Evolutionary conservation across 805 yeast genomes (phyloP), one percentile per base, ranked within the genome.

Genomic region (Sugiyamaella mastotermitis): DNA sequence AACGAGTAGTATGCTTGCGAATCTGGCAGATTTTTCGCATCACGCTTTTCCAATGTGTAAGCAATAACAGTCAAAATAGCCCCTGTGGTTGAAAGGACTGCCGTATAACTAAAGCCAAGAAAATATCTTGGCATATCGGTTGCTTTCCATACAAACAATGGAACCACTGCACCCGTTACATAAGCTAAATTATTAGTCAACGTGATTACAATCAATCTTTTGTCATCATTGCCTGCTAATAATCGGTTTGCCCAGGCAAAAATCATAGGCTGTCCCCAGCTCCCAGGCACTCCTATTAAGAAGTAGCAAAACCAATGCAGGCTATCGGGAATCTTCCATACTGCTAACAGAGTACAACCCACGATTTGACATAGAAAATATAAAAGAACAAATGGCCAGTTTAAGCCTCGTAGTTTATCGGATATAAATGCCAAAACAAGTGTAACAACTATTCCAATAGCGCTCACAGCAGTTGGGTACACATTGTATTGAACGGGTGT

Each of bases 241-340:
- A 67, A 49, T 25, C 73, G 58, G 50, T 75, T 75, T 25, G 73
- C 66, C 81, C 80, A 76, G 2, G 76, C 61, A 42, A 68, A 74
- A 10, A 74, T 70, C 46, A 70, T 64, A 2, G 79, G 78, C 56
- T 72, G 79, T 1, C 77, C 80, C 68, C 67, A 67, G 2, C 70
- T 50, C 0, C 69, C 57, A 7, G 77, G 76, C 11, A 69, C 52
- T 3, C 74, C 74, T 3, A 68, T 53, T 33, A 73, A 44, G 46
- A 66, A 72, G 51, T 71, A 76, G 10, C 68, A 58, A 6, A 68
- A 55, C 74, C 77, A 74, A 41, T 72, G 75, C 25, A 67, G 62
- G 1, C 71, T 71, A 9, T 47, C 53, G 1, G 75, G 72, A 21
- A 74, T 64, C 30, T 69, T 47, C 78, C 79, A 76, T 9, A 46